Conservation (phyloP, 768 basidiomycete species). For the Pleurotus giganteus region DNA sequence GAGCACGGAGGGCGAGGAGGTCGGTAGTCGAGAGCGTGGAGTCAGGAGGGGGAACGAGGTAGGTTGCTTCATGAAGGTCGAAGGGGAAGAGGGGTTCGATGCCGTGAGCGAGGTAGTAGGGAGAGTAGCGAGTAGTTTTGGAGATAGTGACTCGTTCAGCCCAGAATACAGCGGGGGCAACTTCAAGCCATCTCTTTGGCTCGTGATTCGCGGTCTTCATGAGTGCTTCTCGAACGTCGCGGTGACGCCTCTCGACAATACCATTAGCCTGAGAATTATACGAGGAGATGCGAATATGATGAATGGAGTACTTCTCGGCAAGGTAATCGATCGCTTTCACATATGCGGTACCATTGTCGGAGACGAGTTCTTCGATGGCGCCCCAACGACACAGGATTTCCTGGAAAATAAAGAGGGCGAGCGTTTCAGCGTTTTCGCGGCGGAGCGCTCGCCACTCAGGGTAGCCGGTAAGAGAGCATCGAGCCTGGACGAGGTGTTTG, state of each 20-base stretch:
- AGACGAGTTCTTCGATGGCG: conserved; percentile 31
- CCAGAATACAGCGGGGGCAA: no score
- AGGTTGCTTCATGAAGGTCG: conserved; percentile 27
- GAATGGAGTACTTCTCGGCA: conserved; percentile 16
- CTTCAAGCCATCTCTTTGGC: conserved; percentile 18
- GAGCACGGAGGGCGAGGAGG: background rate
- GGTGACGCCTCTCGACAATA: conserved; percentile 25
- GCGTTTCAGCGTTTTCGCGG: conserved; percentile 16
- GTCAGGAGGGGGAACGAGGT: conserved; percentile 17
- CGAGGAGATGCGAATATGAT: conserved; percentile 27
- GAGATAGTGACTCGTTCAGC: conserved; percentile 15
- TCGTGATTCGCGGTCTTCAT: conserved; percentile 12
- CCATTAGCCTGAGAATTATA: conserved; percentile 37
- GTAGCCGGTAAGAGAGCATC: conserved; percentile 20
- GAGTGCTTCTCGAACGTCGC: conserved; percentile 17
- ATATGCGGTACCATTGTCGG: conserved; percentile 34
- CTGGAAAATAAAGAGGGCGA: conserved; percentile 26
- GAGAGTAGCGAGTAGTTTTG: conserved; percentile 16
- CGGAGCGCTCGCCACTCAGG: conserved; percentile 20
- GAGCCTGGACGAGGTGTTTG: conserved; percentile 23
- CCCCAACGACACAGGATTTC: conserved; percentile 29
- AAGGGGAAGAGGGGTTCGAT: conserved; percentile 20
- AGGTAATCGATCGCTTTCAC: conserved; percentile 18
- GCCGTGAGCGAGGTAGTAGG: conserved; percentile 19
- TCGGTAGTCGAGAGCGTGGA: background rate